These are phyloP conservation scores for Rosa multiflora DNA, from an alignment of 306 rosid species.

Conservation along the genomic window DNA sequence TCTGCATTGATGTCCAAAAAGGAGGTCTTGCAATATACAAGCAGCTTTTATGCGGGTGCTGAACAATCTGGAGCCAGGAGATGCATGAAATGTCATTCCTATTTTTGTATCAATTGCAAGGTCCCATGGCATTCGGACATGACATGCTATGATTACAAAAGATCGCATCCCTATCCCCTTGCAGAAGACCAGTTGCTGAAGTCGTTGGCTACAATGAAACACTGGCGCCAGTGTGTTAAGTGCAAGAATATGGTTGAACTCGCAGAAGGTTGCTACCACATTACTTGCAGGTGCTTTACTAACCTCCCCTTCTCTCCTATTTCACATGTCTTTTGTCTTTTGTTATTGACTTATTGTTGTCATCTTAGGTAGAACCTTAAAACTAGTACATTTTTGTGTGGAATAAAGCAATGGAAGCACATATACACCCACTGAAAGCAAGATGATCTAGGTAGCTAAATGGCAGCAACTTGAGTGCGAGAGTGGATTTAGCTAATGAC, in stretches of 20 bases:
- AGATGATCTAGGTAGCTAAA: neutral
- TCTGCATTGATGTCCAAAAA: constrained; percentile 64
- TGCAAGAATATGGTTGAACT: constrained; percentile 84
- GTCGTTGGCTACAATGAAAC: constrained; percentile 50
- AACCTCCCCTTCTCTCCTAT: neutral
- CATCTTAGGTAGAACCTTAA: neutral
- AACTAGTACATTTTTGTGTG: neutral
- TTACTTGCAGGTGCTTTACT: constrained; percentile 76
- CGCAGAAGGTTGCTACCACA: constrained; percentile 84
- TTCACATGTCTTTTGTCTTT: neutral
- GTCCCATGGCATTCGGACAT: constrained; percentile 74
- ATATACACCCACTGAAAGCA: neutral
- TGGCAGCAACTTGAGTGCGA: neutral
- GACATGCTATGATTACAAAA: constrained; percentile 46
- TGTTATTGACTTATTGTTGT: neutral
- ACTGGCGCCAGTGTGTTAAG: constrained; percentile 73
- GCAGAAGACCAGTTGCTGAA: constrained; percentile 60
- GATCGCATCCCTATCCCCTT: constrained; percentile 39
- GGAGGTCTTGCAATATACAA: constrained; percentile 54
- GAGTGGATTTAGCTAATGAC: neutral
- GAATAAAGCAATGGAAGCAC: neutral
- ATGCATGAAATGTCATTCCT: constrained; percentile 63
- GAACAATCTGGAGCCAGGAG: constrained; percentile 43
- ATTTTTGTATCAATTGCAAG: constrained; percentile 71
- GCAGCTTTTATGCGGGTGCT: constrained; percentile 17